Evolutionary conservation across 768 basidiomycete genomes (phyloP).

Genomic region (Daedaleopsis sinensis): DNA sequence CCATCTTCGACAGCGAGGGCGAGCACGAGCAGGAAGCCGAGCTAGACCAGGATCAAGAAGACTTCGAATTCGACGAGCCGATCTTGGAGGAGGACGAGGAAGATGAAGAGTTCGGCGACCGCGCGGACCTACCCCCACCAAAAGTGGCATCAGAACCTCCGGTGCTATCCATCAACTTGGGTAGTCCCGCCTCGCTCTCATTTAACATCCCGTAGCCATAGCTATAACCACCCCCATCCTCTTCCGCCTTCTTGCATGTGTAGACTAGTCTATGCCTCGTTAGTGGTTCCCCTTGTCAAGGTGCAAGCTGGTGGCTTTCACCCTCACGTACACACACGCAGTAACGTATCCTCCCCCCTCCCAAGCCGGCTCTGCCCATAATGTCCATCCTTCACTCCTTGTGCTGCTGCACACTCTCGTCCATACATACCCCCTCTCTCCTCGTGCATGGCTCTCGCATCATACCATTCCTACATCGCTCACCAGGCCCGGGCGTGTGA

Average conservation of each 20-base stretch:
- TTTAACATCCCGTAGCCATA: constrained; percentile 20
- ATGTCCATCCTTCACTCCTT: too few species aligned
- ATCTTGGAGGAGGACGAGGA: constrained; percentile 73
- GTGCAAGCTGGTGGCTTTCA: too few species aligned
- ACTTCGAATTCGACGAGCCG: constrained; percentile 66
- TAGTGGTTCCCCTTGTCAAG: too few species aligned
- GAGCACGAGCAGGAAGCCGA: constrained; percentile 42
- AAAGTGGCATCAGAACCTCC: constrained; percentile 21
- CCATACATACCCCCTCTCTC: background rate
- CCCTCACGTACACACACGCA: too few species aligned
- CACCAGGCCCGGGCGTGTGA: background rate
- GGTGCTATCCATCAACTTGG: constrained; percentile 23
- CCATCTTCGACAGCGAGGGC: constrained; percentile 64
- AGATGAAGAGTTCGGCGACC: constrained; percentile 26
- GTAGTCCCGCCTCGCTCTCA: constrained; percentile 22
- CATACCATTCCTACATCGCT: background rate
- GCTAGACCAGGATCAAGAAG: constrained; percentile 62
- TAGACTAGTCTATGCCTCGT: background rate
- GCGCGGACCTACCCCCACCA: constrained; percentile 12
- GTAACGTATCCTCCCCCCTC: too few species aligned
- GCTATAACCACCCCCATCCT: background rate
- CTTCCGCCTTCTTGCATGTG: background rate
- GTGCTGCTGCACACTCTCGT: too few species aligned
- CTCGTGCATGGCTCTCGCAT: background rate
- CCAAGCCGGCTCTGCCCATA: too few species aligned